Evolutionary conservation across 1,284 basidiomycete species (phyloP), one percentile per base, ranked within the genome.

Genomic region (Marasmius tenuissimus): DNA sequence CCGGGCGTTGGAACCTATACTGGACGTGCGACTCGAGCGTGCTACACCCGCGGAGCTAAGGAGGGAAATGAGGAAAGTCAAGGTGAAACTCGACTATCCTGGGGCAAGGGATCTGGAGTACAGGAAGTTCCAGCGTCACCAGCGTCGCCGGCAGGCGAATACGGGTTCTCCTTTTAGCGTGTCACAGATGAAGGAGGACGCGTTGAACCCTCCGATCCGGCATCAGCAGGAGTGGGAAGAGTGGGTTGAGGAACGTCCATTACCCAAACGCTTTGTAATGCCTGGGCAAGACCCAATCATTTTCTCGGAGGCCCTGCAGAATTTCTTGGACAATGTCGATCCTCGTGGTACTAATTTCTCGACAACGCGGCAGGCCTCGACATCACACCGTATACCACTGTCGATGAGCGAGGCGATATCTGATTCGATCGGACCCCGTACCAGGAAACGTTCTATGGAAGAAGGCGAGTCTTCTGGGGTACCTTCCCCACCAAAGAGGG

Each of bases 31-130:
- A 12, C 70, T 88, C 3, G 62, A 66, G 27, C 65, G 63, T 27
- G 78, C 81, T 4, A 75, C 71, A 11, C 68, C 70, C 7, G 74
- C 70, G 1, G 81, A 85, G n/a, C 73, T 86, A 35, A 71, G 69
- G 16, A 50, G 78, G 60, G 87, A 89, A 65, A 81, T 85, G 76
- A 77, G 84, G 52, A 79, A 80, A 56, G 80, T 88, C 62, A 81
- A 78, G 68, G 84, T 78, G 69, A 77, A 83, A 65, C 76, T 89
- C 6, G 74, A 83, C 65, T 76, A 71, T 60, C 66, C 67, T 54
- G 68, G 67, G n/a, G 65, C 71, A 4, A 60, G 70, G 49, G 58
- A 65, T 42, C 63, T 62, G 58, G 72, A 74, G 60, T 58, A 60
- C 22, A 54, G 62, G 16, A 68, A 60, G 27, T 16, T 54, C 9